Evolutionary conservation across 164 flowering plant genomes (phyloP), one percentile per base, ranked within the genome.

Genomic region (Tinospora cordifolia): DNA sequence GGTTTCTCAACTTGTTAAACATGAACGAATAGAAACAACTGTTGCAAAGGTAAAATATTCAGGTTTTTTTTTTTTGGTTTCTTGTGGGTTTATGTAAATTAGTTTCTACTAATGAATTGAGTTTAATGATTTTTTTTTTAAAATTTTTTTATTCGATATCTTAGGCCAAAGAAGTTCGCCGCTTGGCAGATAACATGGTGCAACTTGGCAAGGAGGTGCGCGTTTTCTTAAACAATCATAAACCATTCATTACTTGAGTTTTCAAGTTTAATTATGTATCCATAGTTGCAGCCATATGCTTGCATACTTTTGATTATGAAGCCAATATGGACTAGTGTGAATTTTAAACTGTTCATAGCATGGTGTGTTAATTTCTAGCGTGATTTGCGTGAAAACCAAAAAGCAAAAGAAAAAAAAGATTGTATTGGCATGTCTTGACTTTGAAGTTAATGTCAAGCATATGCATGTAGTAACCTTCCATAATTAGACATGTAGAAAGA

Each of bases 1-100:
- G 96, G 98, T 93, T 2, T 93, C 96, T 14, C 98, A 93, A 82
- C 70, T 93, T 83, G 91, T 93, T 77, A 90, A 86, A 83, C 97
- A 93, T 74, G 97, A 90, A 82, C 87, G 96, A 2, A 93, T 93
- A 3, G 98, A 93, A 81, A 93, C 97, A 49, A 91, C 97, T 17
- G 90, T 93, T 25, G 92, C 97, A 1, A 91, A 90, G 96, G 97
- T 87, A 36, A 19, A 8, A 60, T 64, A 5, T 47, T 62, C 38
- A 30, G 4, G 19, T 3, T 7, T 34, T 11, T 38, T 30, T 0
- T 63, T 63, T n/a, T n/a, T n/a, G n/a, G 62, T 49, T 59, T 30
- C 4, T 30, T 30, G 36, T 4, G 36, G 36, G 36, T 30, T 30
- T 30, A 4, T 4, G 36, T 30, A 30, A 30, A 30, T 30, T 26